Evolutionary conservation across 2,329 filamentous ascomycete genomes (phyloP).

Genomic region (Tolypocladium endophyticum): DNA sequence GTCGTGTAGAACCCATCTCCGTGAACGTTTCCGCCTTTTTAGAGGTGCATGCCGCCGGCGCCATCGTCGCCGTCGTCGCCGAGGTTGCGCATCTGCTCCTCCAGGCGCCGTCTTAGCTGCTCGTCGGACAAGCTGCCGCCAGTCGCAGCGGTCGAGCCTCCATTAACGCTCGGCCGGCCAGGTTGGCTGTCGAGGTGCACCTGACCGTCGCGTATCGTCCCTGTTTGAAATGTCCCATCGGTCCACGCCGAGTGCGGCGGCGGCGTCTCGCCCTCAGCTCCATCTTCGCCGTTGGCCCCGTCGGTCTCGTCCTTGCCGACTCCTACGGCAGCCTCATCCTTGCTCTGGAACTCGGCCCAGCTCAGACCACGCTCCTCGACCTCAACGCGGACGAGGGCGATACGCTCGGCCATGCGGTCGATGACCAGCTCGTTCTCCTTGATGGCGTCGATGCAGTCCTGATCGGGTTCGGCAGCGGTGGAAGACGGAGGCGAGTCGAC

Average conservation of each 20-base stretch:
- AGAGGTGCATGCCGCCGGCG: constrained; percentile 54
- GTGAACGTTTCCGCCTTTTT: not conserved
- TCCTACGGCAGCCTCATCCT: constrained; percentile 28
- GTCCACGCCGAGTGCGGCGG: constrained; percentile 38
- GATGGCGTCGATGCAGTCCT: constrained; percentile 65
- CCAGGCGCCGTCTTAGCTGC: constrained; percentile 44
- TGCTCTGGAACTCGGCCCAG: constrained; percentile 46
- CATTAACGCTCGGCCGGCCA: constrained; percentile 6
- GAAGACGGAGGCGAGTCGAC: constrained; percentile 7
- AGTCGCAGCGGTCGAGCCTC: not conserved
- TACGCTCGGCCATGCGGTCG: constrained; percentile 53
- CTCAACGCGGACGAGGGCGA: constrained; percentile 53
- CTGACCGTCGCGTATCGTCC: constrained; percentile 41
- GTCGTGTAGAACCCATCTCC: not conserved
- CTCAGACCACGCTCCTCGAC: constrained; percentile 46
- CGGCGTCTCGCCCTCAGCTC: not conserved
- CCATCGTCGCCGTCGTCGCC: constrained; percentile 29
- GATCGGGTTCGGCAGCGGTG: constrained; percentile 34
- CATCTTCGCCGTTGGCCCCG: not conserved
- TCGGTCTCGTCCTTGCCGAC: constrained; percentile 10
- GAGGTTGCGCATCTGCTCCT: constrained; percentile 40
- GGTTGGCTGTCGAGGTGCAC: constrained; percentile 30
- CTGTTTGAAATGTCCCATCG: constrained; percentile 54
- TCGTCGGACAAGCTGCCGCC: constrained; percentile 47
- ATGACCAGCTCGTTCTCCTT: constrained; percentile 62